A percentile compares a stretch with the other conserved stretches of the same genome.
phyloP scores from a whole-genome alignment of 192 early-diverging fungal genomes.

The Backusella circina region DNA sequence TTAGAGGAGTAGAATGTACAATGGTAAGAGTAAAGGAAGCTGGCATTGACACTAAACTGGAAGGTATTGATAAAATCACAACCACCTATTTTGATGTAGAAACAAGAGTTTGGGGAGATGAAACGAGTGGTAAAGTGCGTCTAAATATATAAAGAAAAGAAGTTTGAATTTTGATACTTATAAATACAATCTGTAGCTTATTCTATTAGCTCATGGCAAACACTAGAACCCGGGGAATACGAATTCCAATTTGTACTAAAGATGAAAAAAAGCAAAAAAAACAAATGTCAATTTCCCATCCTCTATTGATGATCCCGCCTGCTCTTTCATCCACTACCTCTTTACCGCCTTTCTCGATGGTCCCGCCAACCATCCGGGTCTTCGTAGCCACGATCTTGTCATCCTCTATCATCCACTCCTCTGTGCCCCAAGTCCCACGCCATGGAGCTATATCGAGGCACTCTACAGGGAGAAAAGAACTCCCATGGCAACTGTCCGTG shows the following conservation, averaged over 20 bases:
- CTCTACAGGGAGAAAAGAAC: slow-evolving; percentile 24
- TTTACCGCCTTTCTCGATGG: slow-evolving; percentile 34
- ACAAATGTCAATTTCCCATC: slow-evolving; percentile 38
- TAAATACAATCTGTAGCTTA: too few relatives aligned
- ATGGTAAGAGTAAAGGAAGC: slow-evolving; percentile 22
- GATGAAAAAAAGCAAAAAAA: slow-evolving; percentile 6
- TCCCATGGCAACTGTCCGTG: slow-evolving; percentile 13
- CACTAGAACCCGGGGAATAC: slow-evolving; percentile 28
- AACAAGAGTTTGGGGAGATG: slow-evolving; percentile 31
- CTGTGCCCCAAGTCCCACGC: slow-evolving; percentile 25
- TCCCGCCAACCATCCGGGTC: slow-evolving; percentile 23
- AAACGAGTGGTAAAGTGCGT: slow-evolving; percentile 23
- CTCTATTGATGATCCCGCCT: slow-evolving; percentile 34
- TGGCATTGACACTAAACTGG: neutral
- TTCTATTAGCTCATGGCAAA: slow-evolving; percentile 1
- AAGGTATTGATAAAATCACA: slow-evolving; percentile 21
- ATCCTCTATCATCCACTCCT: slow-evolving; percentile 34
- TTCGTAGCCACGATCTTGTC: slow-evolving; percentile 24
- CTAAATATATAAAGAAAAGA: neutral
- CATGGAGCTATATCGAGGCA: slow-evolving; percentile 20
- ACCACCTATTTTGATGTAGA: slow-evolving; percentile 30
- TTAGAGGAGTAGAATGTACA: slow-evolving; percentile 26
- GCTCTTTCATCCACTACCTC: slow-evolving; percentile 28
- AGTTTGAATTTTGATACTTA: neutral
- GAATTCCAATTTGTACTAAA: slow-evolving; percentile 37